Evolutionary conservation across 2,329 filamentous ascomycete species (phyloP).

Genomic region (Claviceps sorghi): DNA sequence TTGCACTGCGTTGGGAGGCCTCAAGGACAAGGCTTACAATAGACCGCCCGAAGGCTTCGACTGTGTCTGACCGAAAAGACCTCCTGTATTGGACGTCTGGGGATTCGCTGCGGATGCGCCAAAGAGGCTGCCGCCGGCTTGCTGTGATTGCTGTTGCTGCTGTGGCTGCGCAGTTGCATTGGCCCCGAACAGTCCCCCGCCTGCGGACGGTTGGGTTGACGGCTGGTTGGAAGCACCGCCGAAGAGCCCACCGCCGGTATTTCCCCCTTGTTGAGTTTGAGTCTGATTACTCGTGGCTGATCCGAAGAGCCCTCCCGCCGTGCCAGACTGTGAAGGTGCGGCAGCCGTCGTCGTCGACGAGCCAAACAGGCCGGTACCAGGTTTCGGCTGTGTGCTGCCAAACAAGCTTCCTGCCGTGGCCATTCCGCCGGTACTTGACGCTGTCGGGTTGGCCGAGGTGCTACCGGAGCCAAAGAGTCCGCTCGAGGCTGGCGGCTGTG

Average conservation of each 20-base stretch:
- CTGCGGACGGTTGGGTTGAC: slow-evolving; percentile 11
- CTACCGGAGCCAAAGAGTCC: slow-evolving; percentile 23
- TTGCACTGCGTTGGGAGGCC: not conserved
- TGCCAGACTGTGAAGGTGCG: slow-evolving; percentile 8
- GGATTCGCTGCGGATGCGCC: slow-evolving; percentile 11
- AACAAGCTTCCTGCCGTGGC: slow-evolving; percentile 24
- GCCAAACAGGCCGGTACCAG: slow-evolving; percentile 18
- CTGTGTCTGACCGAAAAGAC: slow-evolving; percentile 22
- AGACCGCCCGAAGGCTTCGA: slow-evolving; percentile 17
- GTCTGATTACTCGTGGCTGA: slow-evolving; percentile 10
- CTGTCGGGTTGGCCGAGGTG: slow-evolving; percentile 13
- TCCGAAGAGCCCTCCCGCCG: slow-evolving; percentile 15
- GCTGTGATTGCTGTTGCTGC: slow-evolving; percentile 15
- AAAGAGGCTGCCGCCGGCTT: slow-evolving; percentile 17
- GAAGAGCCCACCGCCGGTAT: slow-evolving; percentile 1
- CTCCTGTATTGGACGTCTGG: slow-evolving; percentile 8
- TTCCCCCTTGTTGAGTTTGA: not conserved
- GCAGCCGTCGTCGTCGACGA: slow-evolving; percentile 12
- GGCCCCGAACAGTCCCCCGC: slow-evolving; percentile 19
- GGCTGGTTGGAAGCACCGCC: slow-evolving; percentile 11
- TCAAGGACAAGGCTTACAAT: slow-evolving; percentile 15
- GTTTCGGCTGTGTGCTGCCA: slow-evolving; percentile 16
- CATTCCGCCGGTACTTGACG: slow-evolving; percentile 18
- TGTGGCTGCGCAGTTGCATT: slow-evolving; percentile 10
- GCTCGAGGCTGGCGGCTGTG: slow-evolving; percentile 20